Percentiles rank a stretch among this genome's conserved stretches.
phyloP scores from a whole-genome alignment of 2,329 filamentous ascomycete species.

The Penicillium paneum region DNA sequence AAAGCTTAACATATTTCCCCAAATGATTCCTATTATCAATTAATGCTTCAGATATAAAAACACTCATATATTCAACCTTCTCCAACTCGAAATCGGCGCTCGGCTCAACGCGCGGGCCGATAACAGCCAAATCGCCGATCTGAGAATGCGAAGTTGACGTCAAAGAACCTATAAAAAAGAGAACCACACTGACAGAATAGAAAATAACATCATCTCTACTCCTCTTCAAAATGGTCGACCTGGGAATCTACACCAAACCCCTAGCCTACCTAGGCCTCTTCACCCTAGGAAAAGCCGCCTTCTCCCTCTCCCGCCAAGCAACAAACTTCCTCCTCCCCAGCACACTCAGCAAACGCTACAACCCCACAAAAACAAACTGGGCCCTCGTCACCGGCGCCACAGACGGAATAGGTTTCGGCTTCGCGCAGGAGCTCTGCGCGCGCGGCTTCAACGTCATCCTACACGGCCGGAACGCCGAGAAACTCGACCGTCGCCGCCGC shows the following conservation, averaged over 20 bases:
- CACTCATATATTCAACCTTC: not conserved
- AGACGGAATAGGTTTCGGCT: constrained; percentile 54
- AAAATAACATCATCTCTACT: not conserved
- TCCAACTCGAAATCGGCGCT: not conserved
- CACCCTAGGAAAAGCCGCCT: constrained; percentile 10
- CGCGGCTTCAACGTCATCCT: constrained; percentile 57
- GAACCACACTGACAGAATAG: not conserved
- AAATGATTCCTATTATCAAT: not conserved
- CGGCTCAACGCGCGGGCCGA: constrained; percentile 8
- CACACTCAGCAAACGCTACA: constrained; percentile 17
- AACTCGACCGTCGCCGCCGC: constrained; percentile 45
- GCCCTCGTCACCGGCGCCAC: constrained; percentile 49
- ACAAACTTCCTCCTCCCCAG: constrained; percentile 16
- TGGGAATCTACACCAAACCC: constrained; percentile 8
- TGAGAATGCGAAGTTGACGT: not conserved
- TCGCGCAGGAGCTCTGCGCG: constrained; percentile 51
- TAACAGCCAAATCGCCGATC: not conserved
- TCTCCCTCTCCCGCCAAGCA: constrained; percentile 16
- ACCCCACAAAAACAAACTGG: constrained; percentile 16
- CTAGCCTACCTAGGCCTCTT: constrained; percentile 18
- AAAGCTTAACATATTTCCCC: not conserved
- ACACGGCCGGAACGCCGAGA: constrained; percentile 54
- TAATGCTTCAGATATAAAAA: not conserved
- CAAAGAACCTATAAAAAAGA: not conserved
- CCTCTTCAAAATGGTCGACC: not conserved